Evolutionary conservation across 306 rosid species (phyloP), one percentile per base, ranked within the genome.

Genomic region (Bauhinia variegata): DNA sequence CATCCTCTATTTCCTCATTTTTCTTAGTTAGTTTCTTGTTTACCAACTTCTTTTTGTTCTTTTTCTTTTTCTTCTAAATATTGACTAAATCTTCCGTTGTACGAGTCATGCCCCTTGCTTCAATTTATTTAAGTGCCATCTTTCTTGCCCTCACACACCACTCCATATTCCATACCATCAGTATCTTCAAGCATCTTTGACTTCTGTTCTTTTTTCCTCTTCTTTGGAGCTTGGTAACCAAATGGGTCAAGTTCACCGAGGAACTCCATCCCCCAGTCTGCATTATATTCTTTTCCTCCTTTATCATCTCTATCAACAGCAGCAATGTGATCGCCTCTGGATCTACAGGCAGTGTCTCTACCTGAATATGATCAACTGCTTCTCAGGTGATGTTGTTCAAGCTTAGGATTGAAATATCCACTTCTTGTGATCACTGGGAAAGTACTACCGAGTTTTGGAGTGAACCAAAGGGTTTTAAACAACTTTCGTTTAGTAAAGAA

Each of bases 151-250:
- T 83, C 74, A 75, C 65, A 51, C 96, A 88, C 98, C 98, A 93
- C 60, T 86, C 98, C 97, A 88, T 89, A 93, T 60, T 86, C 98
- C 97, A 88, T 89, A 61, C 78, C 86, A 28, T 83, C 87, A 32
- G 75, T 71, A 14, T 81, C 93, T 43, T 88, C 78, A 67, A 84
- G 75, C 67, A 88, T n/a, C 78, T 59, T 74, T 7, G 86, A 79
- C 17, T 31, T 73, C 54, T 75, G 80, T 33, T 71, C 80, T 55
- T 81, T 84, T 30, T 43, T 88, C 69, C 73, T 84, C 76, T 86
- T 89, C 73, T 75, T 79, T 12, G 95, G 95, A 65, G 84, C 70
- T 41, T 79, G 82, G 50, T 81, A 84, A 67, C 84, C 86, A 62
- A 85, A 77, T 23, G 95, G 96, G 63, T 86, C 93, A 14, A 92